Evolutionary conservation across 208 protist genomes (phyloP).

Genomic region (Wallacemonas sp.): DNA sequence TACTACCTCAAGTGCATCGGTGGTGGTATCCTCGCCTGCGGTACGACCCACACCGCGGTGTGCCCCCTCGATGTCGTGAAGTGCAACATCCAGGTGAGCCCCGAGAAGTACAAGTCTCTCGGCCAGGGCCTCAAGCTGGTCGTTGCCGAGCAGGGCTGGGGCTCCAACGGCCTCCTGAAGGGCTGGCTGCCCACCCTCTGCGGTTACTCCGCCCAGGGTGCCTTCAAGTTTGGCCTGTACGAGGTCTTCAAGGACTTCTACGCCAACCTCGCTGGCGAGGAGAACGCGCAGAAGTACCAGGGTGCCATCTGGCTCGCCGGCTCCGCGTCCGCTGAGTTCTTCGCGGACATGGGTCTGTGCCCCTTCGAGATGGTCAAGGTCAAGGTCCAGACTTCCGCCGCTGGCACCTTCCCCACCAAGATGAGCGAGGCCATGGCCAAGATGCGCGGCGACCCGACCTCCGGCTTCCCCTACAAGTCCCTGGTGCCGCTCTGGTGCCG

Average conservation of each 20-base stretch:
- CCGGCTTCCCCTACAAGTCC: conserved; percentile 90
- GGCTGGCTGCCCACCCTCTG: conserved; percentile 93
- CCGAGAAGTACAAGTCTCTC: conserved; percentile 87
- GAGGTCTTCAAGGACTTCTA: conserved; percentile 95
- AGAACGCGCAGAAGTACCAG: conserved; percentile 69
- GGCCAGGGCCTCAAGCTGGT: conserved; percentile 68
- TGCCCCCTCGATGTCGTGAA: conserved; percentile 97
- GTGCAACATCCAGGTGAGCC: conserved; percentile 95
- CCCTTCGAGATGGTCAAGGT: conserved; percentile 96
- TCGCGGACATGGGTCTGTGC: conserved; percentile 96
- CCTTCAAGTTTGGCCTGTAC: conserved; percentile 95
- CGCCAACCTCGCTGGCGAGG: conserved; percentile 87
- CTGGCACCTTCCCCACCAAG: conserved; percentile 78
- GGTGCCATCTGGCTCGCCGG: conserved; percentile 89
- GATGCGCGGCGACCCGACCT: conserved; percentile 72
- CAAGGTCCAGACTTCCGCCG: conserved; percentile 89
- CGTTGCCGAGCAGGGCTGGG: conserved; percentile 64
- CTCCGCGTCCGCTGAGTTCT: conserved; percentile 96
- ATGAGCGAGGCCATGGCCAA: conserved; percentile 63
- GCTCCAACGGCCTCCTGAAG: conserved; percentile 75
- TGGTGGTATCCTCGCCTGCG: conserved; percentile 94
- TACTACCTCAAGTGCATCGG: conserved; percentile 95
- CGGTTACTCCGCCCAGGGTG: conserved; percentile 94
- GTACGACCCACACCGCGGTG: conserved; percentile 94
- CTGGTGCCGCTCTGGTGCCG: conserved; percentile 91